Conservation (phyloP, 768 basidiomycete genomes). For the Tylopilus felleus region DNA sequence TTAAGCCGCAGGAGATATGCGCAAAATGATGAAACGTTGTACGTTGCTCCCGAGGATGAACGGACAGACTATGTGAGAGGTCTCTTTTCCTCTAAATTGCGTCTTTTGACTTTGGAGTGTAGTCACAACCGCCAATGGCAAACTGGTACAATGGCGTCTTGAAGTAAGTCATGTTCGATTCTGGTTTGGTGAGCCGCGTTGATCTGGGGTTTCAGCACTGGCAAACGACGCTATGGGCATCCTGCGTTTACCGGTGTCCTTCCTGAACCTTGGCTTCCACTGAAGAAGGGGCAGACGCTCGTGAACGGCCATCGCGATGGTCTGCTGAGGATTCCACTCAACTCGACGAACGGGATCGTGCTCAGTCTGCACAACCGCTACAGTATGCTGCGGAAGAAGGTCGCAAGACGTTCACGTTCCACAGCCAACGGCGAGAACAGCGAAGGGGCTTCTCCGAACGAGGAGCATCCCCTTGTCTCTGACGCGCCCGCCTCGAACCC, state of each 20-base stretch:
- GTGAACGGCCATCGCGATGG: slow-evolving; percentile 48
- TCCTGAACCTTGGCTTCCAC: slow-evolving; percentile 91
- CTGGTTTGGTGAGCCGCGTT: background rate
- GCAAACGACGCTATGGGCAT: slow-evolving; percentile 90
- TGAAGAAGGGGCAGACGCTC: slow-evolving; percentile 77
- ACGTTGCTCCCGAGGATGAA: slow-evolving; percentile 93
- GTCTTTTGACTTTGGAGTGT: slow-evolving; percentile 10
- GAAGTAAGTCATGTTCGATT: slow-evolving; percentile 50
- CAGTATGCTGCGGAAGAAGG: slow-evolving; percentile 45
- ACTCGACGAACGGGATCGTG: slow-evolving; percentile 65
- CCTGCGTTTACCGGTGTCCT: slow-evolving; percentile 92
- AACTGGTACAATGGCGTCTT: slow-evolving; percentile 92
- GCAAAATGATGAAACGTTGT: slow-evolving; percentile 89
- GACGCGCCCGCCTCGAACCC: slow-evolving; percentile 45
- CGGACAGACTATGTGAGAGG: slow-evolving; percentile 78
- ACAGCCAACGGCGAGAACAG: slow-evolving; percentile 6
- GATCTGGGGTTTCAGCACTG: slow-evolving; percentile 56
- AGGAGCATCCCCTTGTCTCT: slow-evolving; percentile 22
- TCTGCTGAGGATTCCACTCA: slow-evolving; percentile 36
- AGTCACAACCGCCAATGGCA: slow-evolving; percentile 97
- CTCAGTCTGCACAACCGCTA: slow-evolving; percentile 76
- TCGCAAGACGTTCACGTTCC: slow-evolving; percentile 10
- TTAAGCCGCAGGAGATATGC: slow-evolving; percentile 86
- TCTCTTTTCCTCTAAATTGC: background rate
- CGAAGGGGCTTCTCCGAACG: background rate